Conservation (phyloP, 2,329 filamentous ascomycete species). For the Boeremia lycopersici region DNA sequence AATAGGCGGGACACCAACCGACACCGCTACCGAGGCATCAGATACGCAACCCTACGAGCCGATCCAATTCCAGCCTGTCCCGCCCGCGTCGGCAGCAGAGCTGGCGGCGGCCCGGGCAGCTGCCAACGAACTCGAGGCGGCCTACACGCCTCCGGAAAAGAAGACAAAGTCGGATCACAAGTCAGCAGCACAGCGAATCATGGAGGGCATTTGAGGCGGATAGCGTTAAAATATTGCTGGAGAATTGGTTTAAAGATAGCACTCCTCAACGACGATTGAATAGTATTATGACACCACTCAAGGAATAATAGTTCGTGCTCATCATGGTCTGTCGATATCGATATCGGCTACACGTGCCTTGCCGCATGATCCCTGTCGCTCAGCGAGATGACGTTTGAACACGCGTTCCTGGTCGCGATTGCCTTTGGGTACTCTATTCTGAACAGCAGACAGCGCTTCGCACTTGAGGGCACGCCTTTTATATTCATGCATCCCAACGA, state of each 20-base stretch:
- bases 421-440: slow-evolving; percentile 9
- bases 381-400: slow-evolving; percentile 31
- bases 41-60: slow-evolving; percentile 3
- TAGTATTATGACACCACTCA: no score
- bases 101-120: slow-evolving; percentile 12
- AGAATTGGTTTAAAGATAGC: no score
- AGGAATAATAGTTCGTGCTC: neutral
- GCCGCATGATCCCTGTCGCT: slow-evolving; percentile 21
- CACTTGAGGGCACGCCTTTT: slow-evolving; percentile 5
- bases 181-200: slow-evolving; percentile 15
- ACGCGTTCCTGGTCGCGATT: slow-evolving; percentile 23
- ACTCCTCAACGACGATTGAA: no score
- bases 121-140: slow-evolving; percentile 11
- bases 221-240: no score
- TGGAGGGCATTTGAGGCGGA: slow-evolving; percentile 12
- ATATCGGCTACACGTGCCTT: slow-evolving; percentile 14
- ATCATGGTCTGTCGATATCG: slow-evolving; percentile 1
- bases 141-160: slow-evolving; percentile 5
- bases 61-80: slow-evolving; percentile 5
- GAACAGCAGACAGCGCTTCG: slow-evolving; percentile 5
- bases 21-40: neutral
- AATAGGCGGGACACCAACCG: neutral
- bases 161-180: slow-evolving; percentile 13
- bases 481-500: slow-evolving; percentile 16
- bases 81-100: slow-evolving; percentile 11